A percentile compares a stretch with the other conserved stretches of the same genome.
These are phyloP conservation scores for Eucalyptus pumila DNA, from an alignment of 345 rosid species.

Conservation along the genomic window DNA sequence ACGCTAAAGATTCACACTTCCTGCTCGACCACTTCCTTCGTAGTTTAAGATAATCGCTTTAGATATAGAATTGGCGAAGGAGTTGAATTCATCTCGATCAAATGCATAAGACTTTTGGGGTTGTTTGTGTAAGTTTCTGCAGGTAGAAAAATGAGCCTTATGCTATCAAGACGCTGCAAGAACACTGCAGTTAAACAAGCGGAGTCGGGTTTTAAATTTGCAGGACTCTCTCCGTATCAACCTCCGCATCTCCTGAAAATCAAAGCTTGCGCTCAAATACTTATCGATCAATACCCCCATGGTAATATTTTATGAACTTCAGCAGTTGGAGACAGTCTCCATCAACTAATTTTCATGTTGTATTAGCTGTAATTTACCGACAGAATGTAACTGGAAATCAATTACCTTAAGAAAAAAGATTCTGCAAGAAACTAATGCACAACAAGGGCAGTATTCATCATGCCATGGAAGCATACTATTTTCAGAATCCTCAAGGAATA, in stretches of 20 bases:
- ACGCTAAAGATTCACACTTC: background rate
- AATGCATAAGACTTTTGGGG: background rate
- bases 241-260: background rate
- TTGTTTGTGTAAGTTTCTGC: background rate
- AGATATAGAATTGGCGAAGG: background rate
- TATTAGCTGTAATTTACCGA: background rate
- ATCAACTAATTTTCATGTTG: background rate
- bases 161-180: background rate
- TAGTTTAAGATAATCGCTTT: background rate
- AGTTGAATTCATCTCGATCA: background rate
- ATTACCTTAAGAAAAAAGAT: background rate
- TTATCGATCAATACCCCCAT: background rate
- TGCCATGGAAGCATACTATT: background rate
- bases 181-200: background rate
- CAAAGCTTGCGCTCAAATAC: background rate
- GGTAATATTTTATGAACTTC: background rate
- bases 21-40: background rate
- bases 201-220: background rate
- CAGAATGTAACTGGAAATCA: background rate
- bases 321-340: background rate
- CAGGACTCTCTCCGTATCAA: background rate
- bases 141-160: background rate
- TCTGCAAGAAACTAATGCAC: background rate
- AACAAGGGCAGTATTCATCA: background rate
- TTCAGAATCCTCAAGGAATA: background rate